phyloP scores from a whole-genome alignment of 352 stramenopile species.

The Pythium guiyangense region DNA sequence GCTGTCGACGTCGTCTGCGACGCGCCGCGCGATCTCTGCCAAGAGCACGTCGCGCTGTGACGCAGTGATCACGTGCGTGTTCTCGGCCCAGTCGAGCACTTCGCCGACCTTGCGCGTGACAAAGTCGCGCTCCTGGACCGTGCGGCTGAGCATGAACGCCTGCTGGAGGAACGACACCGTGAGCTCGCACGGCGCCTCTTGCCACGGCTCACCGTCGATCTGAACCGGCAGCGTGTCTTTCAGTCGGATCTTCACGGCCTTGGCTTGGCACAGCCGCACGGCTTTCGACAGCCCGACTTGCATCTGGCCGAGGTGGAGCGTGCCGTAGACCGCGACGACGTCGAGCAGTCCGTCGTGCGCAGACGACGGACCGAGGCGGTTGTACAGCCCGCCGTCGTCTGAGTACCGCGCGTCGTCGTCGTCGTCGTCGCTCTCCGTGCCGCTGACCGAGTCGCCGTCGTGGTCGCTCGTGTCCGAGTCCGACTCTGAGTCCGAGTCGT shows the following conservation, averaged over 20 bases:
- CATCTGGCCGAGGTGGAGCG: conserved; percentile 93
- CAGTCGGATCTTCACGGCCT: conserved; percentile 48
- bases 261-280: conserved; percentile 71
- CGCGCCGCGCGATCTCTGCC: conserved; percentile 62
- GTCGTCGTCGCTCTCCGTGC: conserved; percentile 36
- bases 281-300: conserved; percentile 84
- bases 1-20: conserved; percentile 35
- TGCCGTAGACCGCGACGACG: conserved; percentile 91
- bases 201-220: conserved; percentile 95
- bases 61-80: conserved; percentile 65
- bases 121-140: conserved; percentile 68
- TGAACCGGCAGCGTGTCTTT: conserved; percentile 82
- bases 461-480: conserved; percentile 14
- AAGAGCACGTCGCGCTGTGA: conserved; percentile 68
- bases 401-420: conserved; percentile 26
- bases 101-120: conserved; percentile 78
- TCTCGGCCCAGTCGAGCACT: conserved; percentile 81
- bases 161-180: conserved; percentile 81
- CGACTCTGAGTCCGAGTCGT: conserved; percentile 56
- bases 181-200: conserved; percentile 79
- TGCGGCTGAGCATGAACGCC: conserved; percentile 81
- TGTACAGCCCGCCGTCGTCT: conserved; percentile 19
- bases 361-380: conserved; percentile 48
- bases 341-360: conserved; percentile 91
- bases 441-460: conserved; percentile 19